phyloP scores from a whole-genome alignment of 371 early-diverging fungal genomes.

The Capniomyces stellatus region DNA sequence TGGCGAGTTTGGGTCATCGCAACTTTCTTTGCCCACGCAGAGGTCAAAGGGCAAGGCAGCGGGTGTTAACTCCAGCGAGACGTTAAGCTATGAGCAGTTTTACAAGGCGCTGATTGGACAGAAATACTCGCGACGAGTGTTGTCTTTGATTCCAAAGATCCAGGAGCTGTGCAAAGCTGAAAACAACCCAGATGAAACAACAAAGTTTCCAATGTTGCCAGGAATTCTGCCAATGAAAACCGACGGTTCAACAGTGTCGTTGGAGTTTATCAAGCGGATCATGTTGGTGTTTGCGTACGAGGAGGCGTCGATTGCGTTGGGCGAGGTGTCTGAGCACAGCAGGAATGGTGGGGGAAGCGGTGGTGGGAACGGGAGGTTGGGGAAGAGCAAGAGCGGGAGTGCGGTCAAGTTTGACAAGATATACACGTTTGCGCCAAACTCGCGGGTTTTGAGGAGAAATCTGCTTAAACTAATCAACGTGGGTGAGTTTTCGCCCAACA shows the following conservation, averaged over 20 bases:
- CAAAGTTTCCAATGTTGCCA: slow-evolving; percentile 19
- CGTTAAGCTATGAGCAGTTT: slow-evolving; percentile 5
- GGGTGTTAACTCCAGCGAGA: neutral
- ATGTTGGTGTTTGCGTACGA: slow-evolving; percentile 59
- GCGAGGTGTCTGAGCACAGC: neutral
- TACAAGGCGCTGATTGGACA: slow-evolving; percentile 20
- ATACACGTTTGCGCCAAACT: slow-evolving; percentile 9
- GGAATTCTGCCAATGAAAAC: slow-evolving; percentile 10
- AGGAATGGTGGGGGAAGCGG: neutral
- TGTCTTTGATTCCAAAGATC: slow-evolving; percentile 18
- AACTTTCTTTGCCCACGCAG: neutral
- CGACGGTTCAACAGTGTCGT: slow-evolving; percentile 26
- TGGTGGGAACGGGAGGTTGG: slow-evolving; percentile 1
- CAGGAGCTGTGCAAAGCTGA: slow-evolving; percentile 12
- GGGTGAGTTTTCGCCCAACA: slow-evolving; percentile 59
- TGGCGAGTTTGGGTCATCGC: neutral
- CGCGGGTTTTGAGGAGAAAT: slow-evolving; percentile 52
- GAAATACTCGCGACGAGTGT: slow-evolving; percentile 25
- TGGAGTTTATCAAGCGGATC: slow-evolving; percentile 59
- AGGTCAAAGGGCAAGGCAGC: neutral
- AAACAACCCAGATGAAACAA: slow-evolving; percentile 5
- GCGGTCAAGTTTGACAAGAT: neutral
- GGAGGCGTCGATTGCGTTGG: neutral
- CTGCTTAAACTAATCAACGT: slow-evolving; percentile 45
- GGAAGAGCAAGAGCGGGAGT: neutral